phyloP scores from a whole-genome alignment of 768 basidiomycete genomes.

The Hortiboletus flavorubellus region DNA sequence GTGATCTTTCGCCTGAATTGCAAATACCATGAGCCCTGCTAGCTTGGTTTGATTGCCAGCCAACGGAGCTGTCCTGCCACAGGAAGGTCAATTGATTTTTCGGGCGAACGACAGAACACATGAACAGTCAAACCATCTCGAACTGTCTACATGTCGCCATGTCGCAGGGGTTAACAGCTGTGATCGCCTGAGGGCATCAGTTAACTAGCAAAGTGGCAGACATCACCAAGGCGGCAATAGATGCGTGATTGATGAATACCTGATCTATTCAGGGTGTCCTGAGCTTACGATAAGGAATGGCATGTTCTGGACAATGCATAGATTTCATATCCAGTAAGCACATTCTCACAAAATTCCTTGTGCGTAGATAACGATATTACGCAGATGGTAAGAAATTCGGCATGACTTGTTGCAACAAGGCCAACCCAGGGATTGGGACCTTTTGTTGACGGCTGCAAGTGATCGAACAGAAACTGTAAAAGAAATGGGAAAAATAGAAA shows the following conservation, averaged over 20 bases:
- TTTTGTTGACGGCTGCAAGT: conserved; percentile 25
- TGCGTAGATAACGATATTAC: neutral
- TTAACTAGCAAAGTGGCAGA: neutral
- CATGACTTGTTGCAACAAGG: conserved; percentile 20
- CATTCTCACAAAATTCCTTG: neutral
- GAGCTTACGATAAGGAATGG: neutral
- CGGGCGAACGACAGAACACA: neutral
- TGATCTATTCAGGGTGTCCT: neutral
- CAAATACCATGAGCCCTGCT: neutral
- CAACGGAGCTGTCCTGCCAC: neutral
- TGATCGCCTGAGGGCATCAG: neutral
- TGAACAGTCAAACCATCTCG: neutral
- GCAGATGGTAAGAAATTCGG: conserved; percentile 20
- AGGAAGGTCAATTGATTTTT: neutral
- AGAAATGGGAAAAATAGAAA: neutral
- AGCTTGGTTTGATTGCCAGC: neutral
- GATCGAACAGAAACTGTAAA: neutral
- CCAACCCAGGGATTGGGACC: conserved; percentile 30
- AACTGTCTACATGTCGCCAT: neutral
- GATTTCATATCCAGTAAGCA: neutral
- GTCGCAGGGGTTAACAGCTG: neutral
- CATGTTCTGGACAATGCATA: neutral
- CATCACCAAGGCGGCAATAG: neutral
- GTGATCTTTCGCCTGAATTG: neutral
- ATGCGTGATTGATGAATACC: neutral